These are phyloP conservation scores for Arthrobotrys megalospora DNA, from an alignment of 2,329 filamentous ascomycete species.

Conservation along the genomic window DNA sequence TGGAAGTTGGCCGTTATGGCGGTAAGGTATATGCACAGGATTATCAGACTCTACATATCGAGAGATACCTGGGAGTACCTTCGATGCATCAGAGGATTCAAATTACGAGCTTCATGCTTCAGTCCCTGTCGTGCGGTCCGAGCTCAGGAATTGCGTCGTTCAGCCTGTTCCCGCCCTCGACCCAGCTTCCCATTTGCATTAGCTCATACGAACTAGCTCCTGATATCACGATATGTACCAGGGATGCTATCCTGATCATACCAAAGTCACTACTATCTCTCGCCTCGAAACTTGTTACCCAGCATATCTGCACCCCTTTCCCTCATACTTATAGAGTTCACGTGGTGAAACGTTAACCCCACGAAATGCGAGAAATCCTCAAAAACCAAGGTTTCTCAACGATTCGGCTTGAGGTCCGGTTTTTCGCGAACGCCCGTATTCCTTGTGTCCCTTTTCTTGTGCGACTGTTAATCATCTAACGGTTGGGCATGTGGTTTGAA, in stretches of 20 bases:
- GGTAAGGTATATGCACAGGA: too few relatives aligned
- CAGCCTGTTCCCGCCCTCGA: constrained; percentile 5
- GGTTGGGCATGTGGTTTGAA: constrained; percentile 2
- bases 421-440: constrained; percentile 26
- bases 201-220: background rate
- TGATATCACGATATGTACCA: too few relatives aligned
- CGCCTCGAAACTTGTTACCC: background rate
- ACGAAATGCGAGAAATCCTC: constrained; percentile 12
- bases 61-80: too few relatives aligned
- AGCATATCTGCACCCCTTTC: background rate
- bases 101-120: constrained; percentile 8
- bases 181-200: constrained; percentile 9
- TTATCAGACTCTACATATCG: too few relatives aligned
- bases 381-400: constrained; percentile 6
- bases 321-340: background rate
- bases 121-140: constrained; percentile 29
- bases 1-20: too few relatives aligned
- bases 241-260: constrained; percentile 11
- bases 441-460: constrained; percentile 1
- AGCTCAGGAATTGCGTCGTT: constrained; percentile 28
- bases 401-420: background rate
- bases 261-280: background rate
- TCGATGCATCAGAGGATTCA: too few relatives aligned
- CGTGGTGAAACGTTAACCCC: constrained; percentile 1
- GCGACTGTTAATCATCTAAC: background rate